Conservation (phyloP, 2,329 filamentous ascomycete genomes). For the Dissoconium aciculare region DNA sequence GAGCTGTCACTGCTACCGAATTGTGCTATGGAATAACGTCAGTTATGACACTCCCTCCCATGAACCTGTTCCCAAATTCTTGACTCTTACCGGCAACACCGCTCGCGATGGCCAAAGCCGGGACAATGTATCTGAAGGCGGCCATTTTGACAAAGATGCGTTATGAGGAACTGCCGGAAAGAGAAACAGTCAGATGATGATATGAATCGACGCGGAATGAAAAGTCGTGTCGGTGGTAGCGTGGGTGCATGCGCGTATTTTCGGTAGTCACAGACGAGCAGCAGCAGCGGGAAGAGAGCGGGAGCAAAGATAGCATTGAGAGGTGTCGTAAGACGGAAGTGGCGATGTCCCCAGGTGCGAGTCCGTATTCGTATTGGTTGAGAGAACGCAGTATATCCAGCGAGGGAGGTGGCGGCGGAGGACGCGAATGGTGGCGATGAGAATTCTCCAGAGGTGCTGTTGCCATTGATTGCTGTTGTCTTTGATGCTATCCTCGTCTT, state of each 20-base stretch:
- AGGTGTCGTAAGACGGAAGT: too few species aligned
- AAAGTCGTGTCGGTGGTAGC: neutral
- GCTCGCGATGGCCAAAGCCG: constrained; percentile 40
- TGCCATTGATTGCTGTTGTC: neutral
- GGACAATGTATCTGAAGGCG: constrained; percentile 41
- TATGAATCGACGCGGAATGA: too few species aligned
- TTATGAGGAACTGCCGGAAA: too few species aligned
- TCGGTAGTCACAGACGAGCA: neutral
- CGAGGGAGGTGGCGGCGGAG: neutral
- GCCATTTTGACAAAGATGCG: constrained; percentile 29
- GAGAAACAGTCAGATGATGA: too few species aligned
- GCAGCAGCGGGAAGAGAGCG: neutral
- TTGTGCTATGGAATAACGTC: constrained; percentile 1
- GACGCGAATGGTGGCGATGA: neutral
- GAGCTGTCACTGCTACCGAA: constrained; percentile 16
- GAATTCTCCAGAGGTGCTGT: neutral
- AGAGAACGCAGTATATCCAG: neutral
- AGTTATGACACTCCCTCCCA: neutral
- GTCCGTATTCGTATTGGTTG: too few species aligned
- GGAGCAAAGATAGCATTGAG: too few species aligned
- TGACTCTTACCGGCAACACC: constrained; percentile 35
- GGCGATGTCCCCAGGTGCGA: too few species aligned
- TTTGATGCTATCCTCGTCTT: constrained; percentile 6
- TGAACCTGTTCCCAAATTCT: constrained; percentile 7
- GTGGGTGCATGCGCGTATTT: neutral